Conservation (phyloP, 2,329 filamentous ascomycete genomes). For the Colletotrichum tanaceti region DNA sequence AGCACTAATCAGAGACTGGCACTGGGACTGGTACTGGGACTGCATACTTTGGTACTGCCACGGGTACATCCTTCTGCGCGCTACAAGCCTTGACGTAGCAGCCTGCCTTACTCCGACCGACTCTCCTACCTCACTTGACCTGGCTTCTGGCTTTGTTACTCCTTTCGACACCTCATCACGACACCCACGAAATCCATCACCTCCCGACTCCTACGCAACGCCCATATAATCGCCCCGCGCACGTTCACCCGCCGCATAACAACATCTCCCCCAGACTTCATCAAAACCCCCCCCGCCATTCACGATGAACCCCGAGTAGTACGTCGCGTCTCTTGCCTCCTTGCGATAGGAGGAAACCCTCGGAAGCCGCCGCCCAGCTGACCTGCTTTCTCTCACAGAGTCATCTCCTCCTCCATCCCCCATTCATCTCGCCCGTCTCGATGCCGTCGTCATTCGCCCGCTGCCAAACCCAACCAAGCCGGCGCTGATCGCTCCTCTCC, state of each 20-base stretch:
- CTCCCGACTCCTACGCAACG: slow-evolving; percentile 31
- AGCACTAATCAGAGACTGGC: slow-evolving; percentile 21
- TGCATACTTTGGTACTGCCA: neutral
- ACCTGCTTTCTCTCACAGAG: slow-evolving; percentile 39
- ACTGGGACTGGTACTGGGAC: slow-evolving; percentile 3
- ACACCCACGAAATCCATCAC: slow-evolving; percentile 36
- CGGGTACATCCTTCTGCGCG: slow-evolving; percentile 16
- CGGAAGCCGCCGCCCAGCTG: slow-evolving; percentile 40
- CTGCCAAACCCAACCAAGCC: slow-evolving; percentile 22
- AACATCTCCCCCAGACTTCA: slow-evolving; percentile 32
- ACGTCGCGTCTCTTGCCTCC: slow-evolving; percentile 57
- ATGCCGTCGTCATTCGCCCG: slow-evolving; percentile 9
- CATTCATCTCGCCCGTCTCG: slow-evolving; percentile 15
- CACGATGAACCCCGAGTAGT: slow-evolving; percentile 95
- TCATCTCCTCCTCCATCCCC: neutral
- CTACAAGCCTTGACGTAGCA: slow-evolving; percentile 40
- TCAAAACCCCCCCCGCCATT: slow-evolving; percentile 46
- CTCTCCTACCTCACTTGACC: slow-evolving; percentile 39
- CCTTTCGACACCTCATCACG: slow-evolving; percentile 39
- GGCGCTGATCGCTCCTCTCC: slow-evolving; percentile 2
- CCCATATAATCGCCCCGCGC: slow-evolving; percentile 30
- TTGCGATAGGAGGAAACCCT: slow-evolving; percentile 24
- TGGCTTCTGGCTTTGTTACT: slow-evolving; percentile 34
- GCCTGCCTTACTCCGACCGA: slow-evolving; percentile 39
- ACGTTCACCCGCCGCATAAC: slow-evolving; percentile 14